Conservation (phyloP, 2,329 filamentous ascomycete species). For the Exophiala mesophila region DNA sequence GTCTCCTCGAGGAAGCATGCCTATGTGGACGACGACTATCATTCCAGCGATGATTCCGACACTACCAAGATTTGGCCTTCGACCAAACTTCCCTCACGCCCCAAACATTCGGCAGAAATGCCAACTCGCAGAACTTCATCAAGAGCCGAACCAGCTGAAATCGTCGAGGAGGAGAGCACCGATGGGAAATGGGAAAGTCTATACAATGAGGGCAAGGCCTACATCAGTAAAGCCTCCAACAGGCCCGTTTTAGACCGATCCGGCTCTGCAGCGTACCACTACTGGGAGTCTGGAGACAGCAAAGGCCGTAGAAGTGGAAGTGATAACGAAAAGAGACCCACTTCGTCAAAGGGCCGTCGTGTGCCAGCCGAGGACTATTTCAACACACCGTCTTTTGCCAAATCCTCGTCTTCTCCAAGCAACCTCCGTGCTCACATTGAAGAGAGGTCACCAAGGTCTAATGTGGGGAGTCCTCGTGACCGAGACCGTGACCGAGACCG, state of each 20-base stretch:
- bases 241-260: slow-evolving; percentile 14
- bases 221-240: slow-evolving; percentile 31
- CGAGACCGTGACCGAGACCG: slow-evolving; percentile 14
- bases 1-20: slow-evolving; percentile 28
- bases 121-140: slow-evolving; percentile 14
- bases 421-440: slow-evolving; percentile 21
- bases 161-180: slow-evolving; percentile 15
- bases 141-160: slow-evolving; percentile 26
- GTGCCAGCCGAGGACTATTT: slow-evolving; percentile 28
- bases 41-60: slow-evolving; percentile 35
- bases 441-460: slow-evolving; percentile 11
- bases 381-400: slow-evolving; percentile 30
- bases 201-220: slow-evolving; percentile 32
- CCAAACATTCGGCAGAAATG: slow-evolving; percentile 17
- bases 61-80: slow-evolving; percentile 15
- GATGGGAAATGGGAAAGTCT: slow-evolving; percentile 32
- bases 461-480: slow-evolving; percentile 5
- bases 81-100: slow-evolving; percentile 12
- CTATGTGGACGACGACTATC: slow-evolving; percentile 30
- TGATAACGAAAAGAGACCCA: slow-evolving; percentile 27
- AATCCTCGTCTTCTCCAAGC: slow-evolving; percentile 31
- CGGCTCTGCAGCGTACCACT: slow-evolving; percentile 17
- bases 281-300: slow-evolving; percentile 11
- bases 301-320: slow-evolving; percentile 24
- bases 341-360: slow-evolving; percentile 33